Evolutionary conservation across 2,329 filamentous ascomycete species (phyloP).

Genomic region (Ceratocystis albifundus): DNA sequence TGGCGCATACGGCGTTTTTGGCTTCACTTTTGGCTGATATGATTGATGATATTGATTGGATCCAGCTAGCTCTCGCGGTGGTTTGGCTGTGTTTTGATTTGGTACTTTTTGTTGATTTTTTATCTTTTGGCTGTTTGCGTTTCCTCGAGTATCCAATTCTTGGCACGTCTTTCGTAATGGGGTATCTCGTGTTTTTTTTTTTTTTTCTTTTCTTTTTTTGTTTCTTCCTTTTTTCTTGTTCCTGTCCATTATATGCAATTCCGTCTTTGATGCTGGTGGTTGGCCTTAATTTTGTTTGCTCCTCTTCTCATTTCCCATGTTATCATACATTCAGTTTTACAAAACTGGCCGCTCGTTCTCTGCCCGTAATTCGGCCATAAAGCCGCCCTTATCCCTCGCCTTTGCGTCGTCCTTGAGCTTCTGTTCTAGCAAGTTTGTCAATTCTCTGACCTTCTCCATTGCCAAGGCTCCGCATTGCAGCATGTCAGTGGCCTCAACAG

Average conservation of each 20-base stretch:
- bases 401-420: constrained; percentile 68
- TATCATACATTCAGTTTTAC: constrained; percentile 10
- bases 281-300: not conserved
- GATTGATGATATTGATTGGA: constrained; percentile 12
- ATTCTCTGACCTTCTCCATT: constrained; percentile 65
- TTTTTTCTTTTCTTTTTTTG: constrained; percentile 15
- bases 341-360: constrained; percentile 58
- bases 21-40: not conserved
- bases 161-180: constrained; percentile 14
- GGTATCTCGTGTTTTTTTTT: constrained; percentile 21
- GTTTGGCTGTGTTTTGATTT: constrained; percentile 7
- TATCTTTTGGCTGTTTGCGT: not conserved
- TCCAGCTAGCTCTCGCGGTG: not conserved
- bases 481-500: constrained; percentile 67
- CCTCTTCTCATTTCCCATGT: not conserved
- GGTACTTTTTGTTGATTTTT: not conserved
- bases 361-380: constrained; percentile 65
- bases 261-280: not conserved
- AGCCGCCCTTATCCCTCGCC: constrained; percentile 63
- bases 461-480: constrained; percentile 66
- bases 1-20: constrained; percentile 9
- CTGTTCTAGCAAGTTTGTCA: constrained; percentile 61
- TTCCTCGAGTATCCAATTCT: not conserved
- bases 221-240: constrained; percentile 5
- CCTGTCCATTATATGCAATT: constrained; percentile 8